Base-by-base conservation (phyloP, 495 filamentous ascomycete species). In the Neurospora terricola region DNA sequence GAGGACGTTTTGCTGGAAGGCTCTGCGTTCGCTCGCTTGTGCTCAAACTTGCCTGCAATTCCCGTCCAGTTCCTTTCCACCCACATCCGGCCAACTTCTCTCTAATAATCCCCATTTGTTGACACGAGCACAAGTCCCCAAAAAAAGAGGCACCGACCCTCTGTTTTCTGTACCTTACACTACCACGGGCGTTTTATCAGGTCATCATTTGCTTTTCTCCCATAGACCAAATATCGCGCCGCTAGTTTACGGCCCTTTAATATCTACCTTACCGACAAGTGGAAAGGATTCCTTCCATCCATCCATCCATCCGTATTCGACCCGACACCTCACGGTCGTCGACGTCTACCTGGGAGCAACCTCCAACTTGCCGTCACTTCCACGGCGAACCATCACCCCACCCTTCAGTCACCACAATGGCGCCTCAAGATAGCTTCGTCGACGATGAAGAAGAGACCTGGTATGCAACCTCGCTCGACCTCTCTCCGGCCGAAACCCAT, bases 371-470 rank as follows among this genome's bases (percentile, higher is more conserved):
- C 37, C 37, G 23, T 54, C 43, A 66, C 54, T 66, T 27, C 27
- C 36, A 70, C 77, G 77, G 75, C 79, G 77, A 62, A 38, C 54
- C 73, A 70, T 69, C 72, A 30, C 48, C 48, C 23, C 48, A 14
- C 48, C 11, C 59, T 68, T 72, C 76, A 75, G 82, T 80, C 82
- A 87, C 75, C 78, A 80, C 74, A 54, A 86, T 94, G 91, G 87
- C 88, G 82, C 91, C 93, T 76, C 94, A 97, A 83, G 96, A 99
- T 81, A 93, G 91, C 77, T 96, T 97, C 86, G 93, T 98, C 81
- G 96, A 99, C 77, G 96, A 98, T 78, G 94, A 97, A 76, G 96
- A 98, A 79, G 94, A 97, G 78, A 90, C 88, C 76, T 97, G 93
- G 93, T 96, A 87, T 79, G 89, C 54, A 23, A 66, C 27, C 54